Base-by-base conservation (phyloP, 1,284 basidiomycete genomes). In the Ceratorhiza oryzae-sativae region DNA sequence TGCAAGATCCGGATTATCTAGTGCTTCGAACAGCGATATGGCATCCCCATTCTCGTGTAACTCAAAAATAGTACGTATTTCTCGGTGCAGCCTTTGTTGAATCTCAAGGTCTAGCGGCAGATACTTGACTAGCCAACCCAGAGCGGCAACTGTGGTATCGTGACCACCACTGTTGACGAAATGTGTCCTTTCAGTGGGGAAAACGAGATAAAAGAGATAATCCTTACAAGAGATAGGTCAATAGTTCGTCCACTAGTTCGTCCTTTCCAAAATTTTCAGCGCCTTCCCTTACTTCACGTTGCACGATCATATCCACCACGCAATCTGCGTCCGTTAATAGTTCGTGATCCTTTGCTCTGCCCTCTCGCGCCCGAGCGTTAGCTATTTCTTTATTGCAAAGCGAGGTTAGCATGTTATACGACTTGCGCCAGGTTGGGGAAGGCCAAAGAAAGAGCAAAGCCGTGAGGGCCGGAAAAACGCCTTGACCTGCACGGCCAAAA, bases 231-330 rank as follows among this genome's bases (percentile, higher is more conserved):
- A 67, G n/a, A 55, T 55, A 53, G 8, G 49, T 41, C 49, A 53
- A n/a, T 48, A 67, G 30, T 34, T 67, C 63, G 20, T 67, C 63
- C 18, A 67, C 8, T 6, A 67, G 2, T 25, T 67, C 63, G 8
- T 23, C 49, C 23, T 8, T 42, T 4, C 36, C 51, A 3, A 67
- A 13, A 20, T n/a, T n/a, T 6, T 67, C 63, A 12, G 63, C 32
- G 15, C 63, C 51, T 30, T 55, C 63, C 10, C 63, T 32, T 1
- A 18, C 20, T 25, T 67, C 63, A 2, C 36, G 48, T 48, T 67
- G 49, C 6, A 67, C 23, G 23, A 67, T 39, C 63, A 67, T 67
- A 55, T 67, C 63, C n/a, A 67, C 18, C 23, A 67, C 51, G 42
- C 63, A 67, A 25, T 67, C 63, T 6, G 63, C 63, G 30, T 67